Evolutionary conservation across 164 flowering plant genomes (phyloP).

Genomic region (Umbilicus rupestris): DNA sequence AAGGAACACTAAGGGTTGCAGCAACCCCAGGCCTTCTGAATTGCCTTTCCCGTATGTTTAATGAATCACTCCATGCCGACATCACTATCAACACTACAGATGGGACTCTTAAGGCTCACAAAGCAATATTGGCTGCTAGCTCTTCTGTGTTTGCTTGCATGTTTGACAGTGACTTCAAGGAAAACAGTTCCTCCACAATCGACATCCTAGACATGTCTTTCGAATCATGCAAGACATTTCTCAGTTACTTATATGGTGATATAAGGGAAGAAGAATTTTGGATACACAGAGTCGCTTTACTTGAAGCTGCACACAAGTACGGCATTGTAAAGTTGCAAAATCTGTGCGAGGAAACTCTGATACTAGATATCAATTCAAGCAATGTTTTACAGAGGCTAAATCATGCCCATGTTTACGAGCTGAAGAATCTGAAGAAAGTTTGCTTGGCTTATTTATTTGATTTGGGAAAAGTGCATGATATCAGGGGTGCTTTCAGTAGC

Average conservation of each 20-base stretch:
- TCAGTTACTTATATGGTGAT: constrained; percentile 69
- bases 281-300: constrained; percentile 60
- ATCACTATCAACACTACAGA: constrained; percentile 61
- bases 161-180: constrained; percentile 71
- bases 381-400: constrained; percentile 86
- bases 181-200: constrained; percentile 71
- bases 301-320: constrained; percentile 85
- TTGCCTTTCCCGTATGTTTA: constrained; percentile 77
- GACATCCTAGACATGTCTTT: constrained; percentile 66
- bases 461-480: constrained; percentile 77
- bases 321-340: constrained; percentile 58
- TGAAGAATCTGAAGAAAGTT: constrained; percentile 65
- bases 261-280: constrained; percentile 75
- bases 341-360: constrained; percentile 71
- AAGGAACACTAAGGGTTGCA: constrained; percentile 36
- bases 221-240: constrained; percentile 64
- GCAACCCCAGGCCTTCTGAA: constrained; percentile 42
- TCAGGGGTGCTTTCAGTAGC: constrained; percentile 55
- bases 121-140: constrained; percentile 65
- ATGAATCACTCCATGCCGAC: constrained; percentile 68
- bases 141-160: constrained; percentile 81
- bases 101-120: constrained; percentile 69
- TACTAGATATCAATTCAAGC: constrained; percentile 67
- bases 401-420: constrained; percentile 80
- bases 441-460: constrained; percentile 71